phyloP scores from a whole-genome alignment of 495 filamentous ascomycete species.

The Poronia punctata region DNA sequence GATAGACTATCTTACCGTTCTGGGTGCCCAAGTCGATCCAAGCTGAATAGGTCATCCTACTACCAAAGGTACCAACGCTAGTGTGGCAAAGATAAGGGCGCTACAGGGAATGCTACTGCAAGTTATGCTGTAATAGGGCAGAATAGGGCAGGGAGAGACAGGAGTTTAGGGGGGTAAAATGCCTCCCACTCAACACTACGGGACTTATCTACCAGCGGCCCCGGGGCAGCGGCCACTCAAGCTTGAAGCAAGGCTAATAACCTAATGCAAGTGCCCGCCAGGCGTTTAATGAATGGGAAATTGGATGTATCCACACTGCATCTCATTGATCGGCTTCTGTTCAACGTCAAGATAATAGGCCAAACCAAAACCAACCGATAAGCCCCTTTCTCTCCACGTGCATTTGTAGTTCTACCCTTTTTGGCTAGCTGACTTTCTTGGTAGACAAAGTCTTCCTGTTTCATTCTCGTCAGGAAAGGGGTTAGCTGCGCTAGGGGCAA shows the following conservation, averaged over 20 bases:
- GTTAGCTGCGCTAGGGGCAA: no score
- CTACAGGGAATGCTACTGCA: no score
- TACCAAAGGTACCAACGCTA: no score
- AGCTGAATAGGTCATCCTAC: no score
- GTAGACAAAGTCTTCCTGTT: constrained; percentile 3
- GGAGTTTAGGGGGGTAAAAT: no score
- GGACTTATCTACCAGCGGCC: no score
- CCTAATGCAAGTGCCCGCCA: background rate
- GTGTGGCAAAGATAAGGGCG: no score
- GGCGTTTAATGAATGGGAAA: constrained; percentile 7
- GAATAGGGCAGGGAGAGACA: no score
- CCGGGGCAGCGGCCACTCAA: background rate
- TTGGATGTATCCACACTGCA: constrained; percentile 5
- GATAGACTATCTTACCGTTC: background rate
- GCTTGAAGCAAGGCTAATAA: background rate
- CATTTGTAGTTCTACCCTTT: background rate
- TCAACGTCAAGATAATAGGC: constrained; percentile 1
- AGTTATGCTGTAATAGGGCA: no score
- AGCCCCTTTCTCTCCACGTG: constrained; percentile 11
- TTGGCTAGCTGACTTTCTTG: no score
- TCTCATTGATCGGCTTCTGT: constrained; percentile 1
- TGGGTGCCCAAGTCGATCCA: no score
- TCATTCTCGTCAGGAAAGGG: constrained; percentile 1
- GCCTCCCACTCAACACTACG: no score
- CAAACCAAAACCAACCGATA: constrained; percentile 4